Evolutionary conservation across 2,329 filamentous ascomycete genomes (phyloP).

Genomic region (Raffaelea ambrosiae): DNA sequence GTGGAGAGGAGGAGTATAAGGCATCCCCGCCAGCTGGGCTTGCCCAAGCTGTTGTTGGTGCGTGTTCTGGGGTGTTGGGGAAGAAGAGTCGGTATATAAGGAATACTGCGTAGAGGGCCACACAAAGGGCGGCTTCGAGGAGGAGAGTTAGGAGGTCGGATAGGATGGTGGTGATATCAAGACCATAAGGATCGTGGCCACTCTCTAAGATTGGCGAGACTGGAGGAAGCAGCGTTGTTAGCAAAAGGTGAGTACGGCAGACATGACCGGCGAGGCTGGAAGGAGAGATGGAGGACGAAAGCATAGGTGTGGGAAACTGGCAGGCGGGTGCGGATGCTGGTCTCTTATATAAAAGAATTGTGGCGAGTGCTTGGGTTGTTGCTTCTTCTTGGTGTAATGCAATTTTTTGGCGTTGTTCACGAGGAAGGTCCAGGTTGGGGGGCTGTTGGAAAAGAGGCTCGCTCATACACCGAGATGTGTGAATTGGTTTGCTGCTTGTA

Average conservation of each 20-base stretch:
- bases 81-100: neutral
- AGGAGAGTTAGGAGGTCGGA: neutral
- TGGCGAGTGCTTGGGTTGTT: too few relatives aligned
- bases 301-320: too few relatives aligned
- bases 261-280: too few relatives aligned
- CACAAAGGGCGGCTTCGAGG: neutral
- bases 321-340: too few relatives aligned
- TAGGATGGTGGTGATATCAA: neutral
- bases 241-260: neutral
- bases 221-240: conserved; percentile 2
- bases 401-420: neutral
- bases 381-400: too few relatives aligned
- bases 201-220: neutral
- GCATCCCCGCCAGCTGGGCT: conserved; percentile 51
- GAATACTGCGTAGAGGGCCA: conserved; percentile 1
- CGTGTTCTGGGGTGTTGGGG: neutral
- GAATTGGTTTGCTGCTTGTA: too few relatives aligned
- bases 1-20: conserved; percentile 75
- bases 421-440: neutral
- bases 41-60: conserved; percentile 4
- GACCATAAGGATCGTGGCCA: neutral
- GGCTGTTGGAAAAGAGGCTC: too few relatives aligned
- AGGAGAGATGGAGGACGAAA: neutral
- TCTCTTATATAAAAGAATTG: too few relatives aligned
- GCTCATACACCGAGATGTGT: too few relatives aligned